Evolutionary conservation across 208 protist species (phyloP).

Genomic region (Leishmania gerbilli): DNA sequence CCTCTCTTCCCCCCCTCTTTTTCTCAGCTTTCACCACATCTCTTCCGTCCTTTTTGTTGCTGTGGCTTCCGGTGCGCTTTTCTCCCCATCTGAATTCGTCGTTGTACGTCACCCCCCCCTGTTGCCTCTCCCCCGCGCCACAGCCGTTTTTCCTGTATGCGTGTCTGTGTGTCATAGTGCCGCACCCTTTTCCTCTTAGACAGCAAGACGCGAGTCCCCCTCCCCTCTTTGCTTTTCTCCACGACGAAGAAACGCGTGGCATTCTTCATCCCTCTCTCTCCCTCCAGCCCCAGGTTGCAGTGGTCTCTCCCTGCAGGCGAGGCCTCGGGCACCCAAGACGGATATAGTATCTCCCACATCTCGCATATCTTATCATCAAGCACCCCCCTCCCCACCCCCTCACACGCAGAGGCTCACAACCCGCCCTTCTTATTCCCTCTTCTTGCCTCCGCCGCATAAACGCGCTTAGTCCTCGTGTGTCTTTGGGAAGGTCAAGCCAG

Average conservation of each 20-base stretch:
- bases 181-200: not conserved
- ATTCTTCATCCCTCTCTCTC: not conserved
- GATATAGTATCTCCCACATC: not conserved
- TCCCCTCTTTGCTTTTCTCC: not conserved
- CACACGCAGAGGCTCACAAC: not conserved
- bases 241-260: not conserved
- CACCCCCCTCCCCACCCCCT: not conserved
- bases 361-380: not conserved
- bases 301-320: not conserved
- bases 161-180: not conserved
- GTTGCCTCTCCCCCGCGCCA: not conserved
- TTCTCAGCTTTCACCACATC: not conserved
- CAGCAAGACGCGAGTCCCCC: not conserved
- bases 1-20: not conserved
- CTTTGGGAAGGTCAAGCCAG: not conserved
- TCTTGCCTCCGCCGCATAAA: conserved; percentile 1
- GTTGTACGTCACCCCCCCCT: not conserved
- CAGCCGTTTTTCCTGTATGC: not conserved
- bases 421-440: not conserved
- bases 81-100: not conserved
- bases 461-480: not conserved
- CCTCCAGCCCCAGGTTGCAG: not conserved
- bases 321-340: not conserved
- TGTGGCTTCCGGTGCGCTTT: not conserved
- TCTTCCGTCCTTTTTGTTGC: not conserved